Conservation (phyloP, 2,329 filamentous ascomycete species). For the Pseudogymnoascus sp. region DNA sequence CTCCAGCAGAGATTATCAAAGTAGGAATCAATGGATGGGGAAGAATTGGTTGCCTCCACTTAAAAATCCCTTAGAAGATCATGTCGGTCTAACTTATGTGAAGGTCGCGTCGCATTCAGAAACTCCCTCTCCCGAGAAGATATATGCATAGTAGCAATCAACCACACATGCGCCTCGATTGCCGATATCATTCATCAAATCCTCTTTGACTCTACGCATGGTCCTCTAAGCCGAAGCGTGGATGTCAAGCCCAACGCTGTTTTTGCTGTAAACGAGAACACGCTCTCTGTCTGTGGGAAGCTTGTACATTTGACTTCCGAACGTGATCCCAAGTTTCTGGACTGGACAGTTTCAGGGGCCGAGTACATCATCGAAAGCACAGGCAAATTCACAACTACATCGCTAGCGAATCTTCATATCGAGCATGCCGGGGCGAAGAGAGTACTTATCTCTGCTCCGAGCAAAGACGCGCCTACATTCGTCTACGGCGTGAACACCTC, state of each 20-base stretch:
- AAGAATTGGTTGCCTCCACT: constrained; percentile 7
- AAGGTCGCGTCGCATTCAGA: constrained; percentile 11
- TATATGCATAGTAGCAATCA: constrained; percentile 11
- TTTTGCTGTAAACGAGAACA: constrained; percentile 10
- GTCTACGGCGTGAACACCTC: constrained; percentile 28
- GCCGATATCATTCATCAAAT: constrained; percentile 13
- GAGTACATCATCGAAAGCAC: constrained; percentile 14
- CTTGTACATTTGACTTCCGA: constrained; percentile 9
- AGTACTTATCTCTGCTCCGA: constrained; percentile 12
- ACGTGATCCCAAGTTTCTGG: constrained; percentile 8
- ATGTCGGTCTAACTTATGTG: not conserved
- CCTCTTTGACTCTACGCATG: constrained; percentile 12
- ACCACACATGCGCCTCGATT: constrained; percentile 12
- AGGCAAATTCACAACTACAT: constrained; percentile 10
- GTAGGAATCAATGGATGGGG: constrained; percentile 12
- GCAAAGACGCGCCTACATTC: constrained; percentile 18
- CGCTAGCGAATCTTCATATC: constrained; percentile 3
- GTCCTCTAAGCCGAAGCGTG: not conserved
- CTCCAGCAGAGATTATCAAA: not conserved
- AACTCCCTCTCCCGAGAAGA: constrained; percentile 10
- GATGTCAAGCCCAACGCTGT: not conserved
- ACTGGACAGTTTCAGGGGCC: constrained; percentile 9
- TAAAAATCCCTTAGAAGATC: not conserved
- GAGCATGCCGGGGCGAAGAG: constrained; percentile 9
- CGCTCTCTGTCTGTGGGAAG: constrained; percentile 9